Evolutionary conservation across 495 filamentous ascomycete genomes (phyloP), one percentile per base, ranked within the genome.

Genomic region (Talaromyces nanjingensis): DNA sequence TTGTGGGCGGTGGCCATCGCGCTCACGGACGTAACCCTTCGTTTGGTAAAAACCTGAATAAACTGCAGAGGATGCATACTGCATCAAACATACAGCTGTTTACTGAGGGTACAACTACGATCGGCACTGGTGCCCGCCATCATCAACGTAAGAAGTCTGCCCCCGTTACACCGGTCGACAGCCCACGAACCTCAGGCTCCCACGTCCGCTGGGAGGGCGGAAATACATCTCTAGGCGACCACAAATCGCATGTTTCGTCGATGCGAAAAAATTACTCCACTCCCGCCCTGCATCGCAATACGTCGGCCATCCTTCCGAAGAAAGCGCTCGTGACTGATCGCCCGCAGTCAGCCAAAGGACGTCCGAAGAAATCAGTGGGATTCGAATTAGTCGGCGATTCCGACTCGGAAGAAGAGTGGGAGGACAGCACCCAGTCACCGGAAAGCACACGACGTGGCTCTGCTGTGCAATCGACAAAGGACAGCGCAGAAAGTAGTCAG

Each of bases 401-500:
- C 42, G 75, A 79, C 25, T 64, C 59, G n/a, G 73, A 72, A 70
- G 77, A 77, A 70, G 79, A 80, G 57, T 81, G 79, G 79, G 79
- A 81, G 64, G 79, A 81, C 67, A 79, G 77, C 52, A 79, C 79
- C n/a, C 79, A 81, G 67, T 81, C 79, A 22, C 79, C 79, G 42
- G 76, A 80, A 70, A 79, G 77, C 63, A 81, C 77, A 20, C 65
- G 79, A 63, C 76, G 77, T 62, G 77, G 77, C 63, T 81, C 79
- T 6, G 77, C 77, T 55, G 78, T 69, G 14, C 76, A 74, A 55
- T 76, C 37, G 2, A 25, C 73, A 20, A 76, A 73, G 62, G 75
- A 75, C 16, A 77, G 74, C 63, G 67, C 71, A 31, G 78, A 78
- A 54, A 81, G 77, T 59, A 63, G 64, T 25, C 68, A 70, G 18